Evolutionary conservation across 345 rosid species (phyloP).

Genomic region (Cardamine chenopodiifolia): DNA sequence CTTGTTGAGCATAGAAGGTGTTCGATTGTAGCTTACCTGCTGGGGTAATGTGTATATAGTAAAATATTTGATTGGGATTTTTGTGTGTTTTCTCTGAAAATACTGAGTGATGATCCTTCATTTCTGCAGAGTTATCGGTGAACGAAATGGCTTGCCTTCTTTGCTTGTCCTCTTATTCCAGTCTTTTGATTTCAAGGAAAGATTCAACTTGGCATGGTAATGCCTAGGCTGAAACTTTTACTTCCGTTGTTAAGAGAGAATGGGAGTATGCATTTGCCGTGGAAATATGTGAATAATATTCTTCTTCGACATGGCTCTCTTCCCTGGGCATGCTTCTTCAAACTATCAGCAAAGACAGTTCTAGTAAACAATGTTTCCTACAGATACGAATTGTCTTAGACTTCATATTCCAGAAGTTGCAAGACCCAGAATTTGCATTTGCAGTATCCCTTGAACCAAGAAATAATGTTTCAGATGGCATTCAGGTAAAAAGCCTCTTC

Average conservation of each 20-base stretch:
- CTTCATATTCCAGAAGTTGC: slow-evolving; percentile 66
- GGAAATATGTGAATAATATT: slow-evolving; percentile 74
- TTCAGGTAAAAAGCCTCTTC: slow-evolving; percentile 62
- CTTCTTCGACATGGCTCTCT: slow-evolving; percentile 85
- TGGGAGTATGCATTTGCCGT: slow-evolving; percentile 87
- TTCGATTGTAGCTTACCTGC: slow-evolving; percentile 61
- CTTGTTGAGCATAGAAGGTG: slow-evolving; percentile 79
- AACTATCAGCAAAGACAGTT: slow-evolving; percentile 43
- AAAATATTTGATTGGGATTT: slow-evolving; percentile 3
- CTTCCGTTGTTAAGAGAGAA: slow-evolving; percentile 52
- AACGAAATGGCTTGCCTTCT: slow-evolving; percentile 71
- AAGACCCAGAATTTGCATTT: slow-evolving; percentile 79
- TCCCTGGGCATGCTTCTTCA: slow-evolving; percentile 67
- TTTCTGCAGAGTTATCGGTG: slow-evolving; percentile 79
- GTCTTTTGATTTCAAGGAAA: slow-evolving; percentile 61
- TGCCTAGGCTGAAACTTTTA: slow-evolving; percentile 37
- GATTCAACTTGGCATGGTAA: slow-evolving; percentile 46
- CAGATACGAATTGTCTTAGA: slow-evolving; percentile 61
- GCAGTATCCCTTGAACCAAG: slow-evolving; percentile 59
- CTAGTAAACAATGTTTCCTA: slow-evolving; percentile 42
- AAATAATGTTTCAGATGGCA: slow-evolving; percentile 53
- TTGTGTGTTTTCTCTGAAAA: neutral
- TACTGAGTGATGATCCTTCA: slow-evolving; percentile 16
- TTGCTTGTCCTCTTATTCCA: slow-evolving; percentile 73
- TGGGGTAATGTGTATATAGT: slow-evolving; percentile 58